Conservation (phyloP, 257 asterid genomes). For the Prunella vulgaris region DNA sequence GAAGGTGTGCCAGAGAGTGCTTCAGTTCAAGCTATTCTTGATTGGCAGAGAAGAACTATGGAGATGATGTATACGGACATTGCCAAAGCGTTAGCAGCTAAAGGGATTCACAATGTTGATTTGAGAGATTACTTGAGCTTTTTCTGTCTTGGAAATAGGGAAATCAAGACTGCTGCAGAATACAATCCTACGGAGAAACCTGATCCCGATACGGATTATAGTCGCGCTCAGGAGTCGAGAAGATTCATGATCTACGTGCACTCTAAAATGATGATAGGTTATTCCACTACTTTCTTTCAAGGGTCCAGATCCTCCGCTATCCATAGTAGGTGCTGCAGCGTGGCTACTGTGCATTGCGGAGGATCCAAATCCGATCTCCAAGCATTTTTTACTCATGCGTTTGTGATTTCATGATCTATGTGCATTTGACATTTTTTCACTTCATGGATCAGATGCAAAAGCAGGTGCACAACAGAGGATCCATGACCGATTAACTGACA, state of each 20-base stretch:
- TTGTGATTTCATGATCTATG: too few species aligned
- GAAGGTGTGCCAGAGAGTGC: constrained; percentile 82
- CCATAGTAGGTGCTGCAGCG: not conserved
- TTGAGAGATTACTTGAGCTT: constrained; percentile 72
- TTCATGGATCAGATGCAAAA: too few species aligned
- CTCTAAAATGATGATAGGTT: constrained; percentile 90
- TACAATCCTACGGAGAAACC: constrained; percentile 59
- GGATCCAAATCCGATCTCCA: not conserved
- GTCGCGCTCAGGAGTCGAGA: constrained; percentile 70
- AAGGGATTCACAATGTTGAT: constrained; percentile 42
- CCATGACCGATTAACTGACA: not conserved
- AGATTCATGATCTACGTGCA: constrained; percentile 98
- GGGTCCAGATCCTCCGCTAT: not conserved
- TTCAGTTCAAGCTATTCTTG: constrained; percentile 84
- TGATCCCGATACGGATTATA: constrained; percentile 53
- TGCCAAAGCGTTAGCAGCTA: constrained; percentile 41
- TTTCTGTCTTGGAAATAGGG: constrained; percentile 91
- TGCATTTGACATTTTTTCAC: too few species aligned
- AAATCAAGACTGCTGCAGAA: constrained; percentile 40
- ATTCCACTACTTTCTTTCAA: not conserved
- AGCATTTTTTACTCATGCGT: not conserved
- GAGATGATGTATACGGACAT: constrained; percentile 91
- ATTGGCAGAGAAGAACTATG: constrained; percentile 97
- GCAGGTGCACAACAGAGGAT: not conserved
- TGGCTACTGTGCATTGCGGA: not conserved